Evolutionary conservation across 2,329 filamentous ascomycete genomes (phyloP).

Genomic region (Fusarium sp.): DNA sequence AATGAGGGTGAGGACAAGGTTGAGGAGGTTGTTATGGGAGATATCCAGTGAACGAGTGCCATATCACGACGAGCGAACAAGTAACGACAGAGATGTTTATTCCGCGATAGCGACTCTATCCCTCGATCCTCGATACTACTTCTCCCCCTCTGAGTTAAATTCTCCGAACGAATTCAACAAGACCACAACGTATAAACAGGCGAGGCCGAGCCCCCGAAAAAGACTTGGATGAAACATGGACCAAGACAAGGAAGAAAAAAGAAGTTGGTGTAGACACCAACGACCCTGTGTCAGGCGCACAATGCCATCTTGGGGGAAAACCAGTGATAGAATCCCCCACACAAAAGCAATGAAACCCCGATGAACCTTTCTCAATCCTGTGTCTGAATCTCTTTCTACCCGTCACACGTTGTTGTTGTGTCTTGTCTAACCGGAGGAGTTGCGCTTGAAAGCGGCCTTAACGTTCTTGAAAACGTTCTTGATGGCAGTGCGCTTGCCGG

Average conservation of each 20-base stretch:
- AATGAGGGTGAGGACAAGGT: slow-evolving; percentile 20
- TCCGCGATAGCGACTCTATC: background rate
- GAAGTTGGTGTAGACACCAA: background rate
- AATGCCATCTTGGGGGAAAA: background rate
- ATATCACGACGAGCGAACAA: background rate
- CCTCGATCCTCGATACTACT: background rate
- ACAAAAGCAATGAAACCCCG: background rate
- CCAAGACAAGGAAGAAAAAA: background rate
- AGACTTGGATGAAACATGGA: background rate
- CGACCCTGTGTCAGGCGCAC: background rate
- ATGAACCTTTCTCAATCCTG: background rate
- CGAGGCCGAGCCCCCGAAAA: background rate
- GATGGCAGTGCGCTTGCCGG: background rate
- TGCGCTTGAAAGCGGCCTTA: background rate
- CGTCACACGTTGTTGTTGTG: background rate
- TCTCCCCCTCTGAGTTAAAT: background rate
- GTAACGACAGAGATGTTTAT: background rate
- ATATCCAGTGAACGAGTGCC: slow-evolving; percentile 36
- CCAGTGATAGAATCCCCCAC: background rate
- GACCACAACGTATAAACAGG: background rate
- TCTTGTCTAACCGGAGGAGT: background rate
- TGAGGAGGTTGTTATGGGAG: slow-evolving; percentile 44
- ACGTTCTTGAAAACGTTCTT: background rate
- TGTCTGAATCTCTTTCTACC: background rate
- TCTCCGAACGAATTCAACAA: background rate